phyloP scores from a whole-genome alignment of 2,329 filamentous ascomycete species.

The Calonectria hongkongensis region DNA sequence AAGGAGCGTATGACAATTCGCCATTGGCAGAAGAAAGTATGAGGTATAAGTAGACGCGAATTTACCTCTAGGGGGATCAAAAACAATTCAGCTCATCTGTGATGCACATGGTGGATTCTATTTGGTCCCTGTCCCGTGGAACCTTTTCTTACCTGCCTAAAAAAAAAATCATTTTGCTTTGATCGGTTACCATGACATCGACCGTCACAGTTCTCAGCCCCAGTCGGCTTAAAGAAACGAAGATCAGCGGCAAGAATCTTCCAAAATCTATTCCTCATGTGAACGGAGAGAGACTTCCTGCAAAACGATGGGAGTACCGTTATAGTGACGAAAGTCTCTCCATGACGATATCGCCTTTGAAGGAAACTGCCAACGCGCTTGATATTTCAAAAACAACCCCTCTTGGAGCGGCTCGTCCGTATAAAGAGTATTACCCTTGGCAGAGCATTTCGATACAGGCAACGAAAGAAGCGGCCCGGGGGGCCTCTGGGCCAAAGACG shows the following conservation, averaged over 20 bases:
- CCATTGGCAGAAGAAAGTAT: background rate
- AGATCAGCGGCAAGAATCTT: too few relatives aligned
- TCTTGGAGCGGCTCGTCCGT: background rate
- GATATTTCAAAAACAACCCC: slow-evolving; percentile 13
- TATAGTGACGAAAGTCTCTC: slow-evolving; percentile 5
- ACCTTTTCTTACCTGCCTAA: background rate
- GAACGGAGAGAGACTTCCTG: background rate
- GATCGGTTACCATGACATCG: background rate
- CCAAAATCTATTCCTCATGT: too few relatives aligned
- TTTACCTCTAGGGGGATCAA: background rate
- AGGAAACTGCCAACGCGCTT: slow-evolving; percentile 17
- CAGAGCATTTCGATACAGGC: background rate
- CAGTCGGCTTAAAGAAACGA: background rate
- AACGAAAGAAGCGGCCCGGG: background rate
- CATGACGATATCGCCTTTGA: slow-evolving; percentile 8
- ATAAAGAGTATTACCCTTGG: slow-evolving; percentile 14
- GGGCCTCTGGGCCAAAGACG: background rate
- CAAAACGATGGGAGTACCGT: slow-evolving; percentile 3
- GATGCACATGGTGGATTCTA: background rate
- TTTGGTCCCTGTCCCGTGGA: background rate
- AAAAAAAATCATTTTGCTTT: too few relatives aligned
- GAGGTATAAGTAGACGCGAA: background rate
- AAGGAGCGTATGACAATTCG: slow-evolving; percentile 10
- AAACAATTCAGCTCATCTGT: background rate
- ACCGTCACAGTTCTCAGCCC: background rate